phyloP scores from a whole-genome alignment of 1,284 basidiomycete genomes.

The Trametes versicolor region DNA sequence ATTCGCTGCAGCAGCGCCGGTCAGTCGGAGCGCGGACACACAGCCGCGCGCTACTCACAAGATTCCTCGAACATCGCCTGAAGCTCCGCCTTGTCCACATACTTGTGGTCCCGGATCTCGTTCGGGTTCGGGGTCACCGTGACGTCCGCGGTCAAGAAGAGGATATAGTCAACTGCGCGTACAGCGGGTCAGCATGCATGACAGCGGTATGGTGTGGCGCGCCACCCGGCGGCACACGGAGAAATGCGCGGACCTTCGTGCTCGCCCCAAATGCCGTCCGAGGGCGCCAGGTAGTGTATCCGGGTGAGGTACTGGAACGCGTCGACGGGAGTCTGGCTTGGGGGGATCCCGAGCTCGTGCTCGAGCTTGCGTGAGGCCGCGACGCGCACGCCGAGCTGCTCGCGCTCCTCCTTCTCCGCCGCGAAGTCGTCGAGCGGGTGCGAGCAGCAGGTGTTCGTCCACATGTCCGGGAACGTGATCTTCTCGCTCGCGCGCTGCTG shows the following conservation, averaged over 20 bases:
- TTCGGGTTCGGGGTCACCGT: slow-evolving; percentile 88
- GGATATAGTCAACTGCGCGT: slow-evolving; percentile 94
- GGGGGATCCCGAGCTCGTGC: slow-evolving; percentile 96
- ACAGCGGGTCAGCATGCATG: slow-evolving; percentile 17
- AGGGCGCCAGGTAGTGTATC: slow-evolving; percentile 98
- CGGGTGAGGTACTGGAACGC: slow-evolving; percentile 95
- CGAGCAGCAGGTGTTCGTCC: slow-evolving; percentile 99
- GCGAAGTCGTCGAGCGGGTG: slow-evolving; percentile 95
- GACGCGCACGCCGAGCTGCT: slow-evolving; percentile 86
- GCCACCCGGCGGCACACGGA: neutral
- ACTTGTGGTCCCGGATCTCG: slow-evolving; percentile 93
- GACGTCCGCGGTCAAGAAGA: slow-evolving; percentile 94
- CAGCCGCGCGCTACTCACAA: slow-evolving; percentile 51
- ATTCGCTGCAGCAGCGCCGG: slow-evolving; percentile 61
- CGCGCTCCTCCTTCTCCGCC: slow-evolving; percentile 79
- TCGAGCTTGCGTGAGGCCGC: slow-evolving; percentile 96
- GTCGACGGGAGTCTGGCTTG: slow-evolving; percentile 80
- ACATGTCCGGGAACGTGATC: slow-evolving; percentile 99
- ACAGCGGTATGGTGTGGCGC: neutral
- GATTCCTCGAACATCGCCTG: slow-evolving; percentile 90
- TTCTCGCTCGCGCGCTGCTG: slow-evolving; percentile 97
- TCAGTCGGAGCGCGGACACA: slow-evolving; percentile 15
- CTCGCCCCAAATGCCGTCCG: slow-evolving; percentile 95
- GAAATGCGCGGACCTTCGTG: slow-evolving; percentile 84
- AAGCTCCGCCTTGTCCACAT: slow-evolving; percentile 92